phyloP scores from a whole-genome alignment of 2,329 filamentous ascomycete genomes.

The Xylariales sp. region DNA sequence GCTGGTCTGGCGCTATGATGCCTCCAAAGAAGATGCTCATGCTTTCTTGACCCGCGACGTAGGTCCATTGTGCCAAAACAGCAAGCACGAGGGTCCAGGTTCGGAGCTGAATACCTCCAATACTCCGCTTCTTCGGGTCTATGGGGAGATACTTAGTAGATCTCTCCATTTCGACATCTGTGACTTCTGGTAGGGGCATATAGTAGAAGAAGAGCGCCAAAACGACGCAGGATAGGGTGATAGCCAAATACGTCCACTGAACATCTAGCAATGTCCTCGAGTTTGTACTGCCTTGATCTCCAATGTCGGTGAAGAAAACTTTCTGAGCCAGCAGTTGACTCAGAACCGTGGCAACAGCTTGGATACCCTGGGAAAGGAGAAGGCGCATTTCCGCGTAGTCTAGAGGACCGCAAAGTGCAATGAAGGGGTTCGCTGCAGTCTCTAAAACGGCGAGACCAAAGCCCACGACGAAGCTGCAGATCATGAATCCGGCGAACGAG shows the following conservation, averaged over 20 bases:
- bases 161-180: conserved; percentile 48
- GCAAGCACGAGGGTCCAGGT: conserved; percentile 62
- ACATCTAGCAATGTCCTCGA: conserved; percentile 61
- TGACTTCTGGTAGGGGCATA: conserved; percentile 59
- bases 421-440: conserved; percentile 74
- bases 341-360: conserved; percentile 69
- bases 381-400: conserved; percentile 71
- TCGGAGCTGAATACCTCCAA: conserved; percentile 48
- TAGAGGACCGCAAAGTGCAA: conserved; percentile 66
- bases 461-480: conserved; percentile 69
- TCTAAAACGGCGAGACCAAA: conserved; percentile 74
- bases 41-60: conserved; percentile 69
- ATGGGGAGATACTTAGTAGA: conserved; percentile 44
- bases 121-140: conserved; percentile 42
- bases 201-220: conserved; percentile 67
- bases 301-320: conserved; percentile 64
- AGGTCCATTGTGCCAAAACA: conserved; percentile 71
- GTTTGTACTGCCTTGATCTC: conserved; percentile 24
- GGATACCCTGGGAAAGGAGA: conserved; percentile 69
- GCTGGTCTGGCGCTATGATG: conserved; percentile 36
- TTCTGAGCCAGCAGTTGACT: conserved; percentile 68
- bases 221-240: conserved; percentile 68
- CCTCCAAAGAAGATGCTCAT: conserved; percentile 56
- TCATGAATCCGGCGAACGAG: conserved; percentile 74
- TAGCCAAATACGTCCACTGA: conserved; percentile 82